Percentiles rank a stretch among this genome's conserved stretches.
Conservation (phyloP, 805 yeast species). For the Torulaspora maleeae region DNA sequence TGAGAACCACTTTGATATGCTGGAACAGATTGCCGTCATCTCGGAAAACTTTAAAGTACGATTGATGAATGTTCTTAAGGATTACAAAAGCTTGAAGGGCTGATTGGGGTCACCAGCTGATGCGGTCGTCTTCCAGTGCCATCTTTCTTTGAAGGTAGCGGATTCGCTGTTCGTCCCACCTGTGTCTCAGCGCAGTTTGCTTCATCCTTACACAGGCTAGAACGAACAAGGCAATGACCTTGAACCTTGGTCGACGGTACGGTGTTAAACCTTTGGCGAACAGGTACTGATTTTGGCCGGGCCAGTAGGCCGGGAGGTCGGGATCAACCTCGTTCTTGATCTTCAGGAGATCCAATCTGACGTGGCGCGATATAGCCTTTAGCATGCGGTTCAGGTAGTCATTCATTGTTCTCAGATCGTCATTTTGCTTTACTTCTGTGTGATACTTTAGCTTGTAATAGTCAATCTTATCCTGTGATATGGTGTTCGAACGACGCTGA, state of each 20-base stretch:
- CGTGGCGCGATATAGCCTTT: conserved; percentile 29
- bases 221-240: conserved; percentile 30
- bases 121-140: conserved; percentile 23
- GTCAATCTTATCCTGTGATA: conserved; percentile 25
- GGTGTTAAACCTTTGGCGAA: background rate
- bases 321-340: conserved; percentile 21
- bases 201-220: conserved; percentile 31
- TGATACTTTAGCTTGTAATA: conserved; percentile 32
- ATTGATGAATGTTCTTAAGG: conserved; percentile 31
- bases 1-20: conserved; percentile 48
- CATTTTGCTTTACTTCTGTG: conserved; percentile 31
- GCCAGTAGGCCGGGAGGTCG: conserved; percentile 3
- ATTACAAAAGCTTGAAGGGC: conserved; percentile 17
- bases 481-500: conserved; percentile 10
- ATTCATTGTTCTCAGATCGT: conserved; percentile 32
- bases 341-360: conserved; percentile 29
- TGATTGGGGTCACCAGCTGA: conserved; percentile 21
- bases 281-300: background rate
- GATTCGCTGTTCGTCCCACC: conserved; percentile 28
- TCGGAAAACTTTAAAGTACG: conserved; percentile 40
- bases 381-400: conserved; percentile 33
- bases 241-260: conserved; percentile 22
- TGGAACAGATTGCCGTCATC: conserved; percentile 46
- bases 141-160: conserved; percentile 28
- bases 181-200: conserved; percentile 21